These are phyloP conservation scores for Leishmania major DNA, from an alignment of 208 protist species.

Conservation along the genomic window DNA sequence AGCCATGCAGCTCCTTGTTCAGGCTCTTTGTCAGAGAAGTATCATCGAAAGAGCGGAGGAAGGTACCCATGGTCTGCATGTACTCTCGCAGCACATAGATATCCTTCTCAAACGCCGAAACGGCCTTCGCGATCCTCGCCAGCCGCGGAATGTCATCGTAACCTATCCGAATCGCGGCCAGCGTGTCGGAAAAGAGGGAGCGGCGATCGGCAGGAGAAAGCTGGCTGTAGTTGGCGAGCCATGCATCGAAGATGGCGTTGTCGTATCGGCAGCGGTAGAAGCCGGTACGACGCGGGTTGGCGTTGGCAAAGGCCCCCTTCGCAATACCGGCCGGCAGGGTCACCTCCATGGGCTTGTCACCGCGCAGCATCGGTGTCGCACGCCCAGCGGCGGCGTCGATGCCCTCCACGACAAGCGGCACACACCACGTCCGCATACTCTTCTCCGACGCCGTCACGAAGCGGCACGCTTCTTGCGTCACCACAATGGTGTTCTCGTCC, in stretches of 20 bases:
- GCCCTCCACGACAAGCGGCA: conserved; percentile 71
- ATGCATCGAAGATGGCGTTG: conserved; percentile 50
- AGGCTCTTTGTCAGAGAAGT: conserved; percentile 25
- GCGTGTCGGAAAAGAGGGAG: conserved; percentile 75
- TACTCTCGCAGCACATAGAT: conserved; percentile 65
- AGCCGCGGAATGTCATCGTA: conserved; percentile 64
- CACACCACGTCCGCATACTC: conserved; percentile 54
- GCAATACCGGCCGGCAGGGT: conserved; percentile 39
- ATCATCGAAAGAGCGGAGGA: conserved; percentile 54
- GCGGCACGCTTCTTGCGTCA: conserved; percentile 63
- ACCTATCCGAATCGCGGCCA: conserved; percentile 77
- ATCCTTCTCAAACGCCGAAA: conserved; percentile 54
- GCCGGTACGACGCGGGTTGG: conserved; percentile 71
- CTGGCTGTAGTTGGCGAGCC: conserved; percentile 47
- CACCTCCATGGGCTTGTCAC: conserved; percentile 41
- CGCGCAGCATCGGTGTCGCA: conserved; percentile 57
- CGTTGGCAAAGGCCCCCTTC: conserved; percentile 47
- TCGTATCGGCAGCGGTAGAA: conserved; percentile 91
- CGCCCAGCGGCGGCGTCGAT: conserved; percentile 29
- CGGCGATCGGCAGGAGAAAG: conserved; percentile 54
- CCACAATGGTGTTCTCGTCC: conserved; percentile 9
- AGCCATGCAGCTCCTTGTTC: conserved; percentile 32
- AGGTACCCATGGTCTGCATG: conserved; percentile 31
- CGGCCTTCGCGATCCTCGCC: conserved; percentile 31
- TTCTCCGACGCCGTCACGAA: conserved; percentile 43